Evolutionary conservation across 2,329 filamentous ascomycete genomes (phyloP), one percentile per base, ranked within the genome.

Genomic region (Phoma sp.): DNA sequence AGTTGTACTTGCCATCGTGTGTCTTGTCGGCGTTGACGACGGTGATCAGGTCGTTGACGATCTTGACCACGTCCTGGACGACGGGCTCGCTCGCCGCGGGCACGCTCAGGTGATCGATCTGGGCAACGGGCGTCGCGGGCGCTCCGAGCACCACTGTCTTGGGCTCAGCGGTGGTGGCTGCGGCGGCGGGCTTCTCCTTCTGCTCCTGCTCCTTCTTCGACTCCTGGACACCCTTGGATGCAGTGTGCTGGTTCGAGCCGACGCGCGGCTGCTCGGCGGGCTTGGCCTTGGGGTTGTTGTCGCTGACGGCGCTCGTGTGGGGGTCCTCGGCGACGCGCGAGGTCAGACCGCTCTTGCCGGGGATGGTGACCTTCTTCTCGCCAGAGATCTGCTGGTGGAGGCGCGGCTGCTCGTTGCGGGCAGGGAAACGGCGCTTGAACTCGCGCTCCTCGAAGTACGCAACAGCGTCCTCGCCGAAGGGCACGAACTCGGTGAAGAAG

Each of bases 401-500:
- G 24, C 75, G 70, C 30, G 68, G 66, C 35, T 74, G 69, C 33
- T 74, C 69, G 11, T 73, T 68, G 38, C 82, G 80, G 23, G 71
- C 72, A 2, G 72, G 86, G 80, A 96, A 97, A 53, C 90, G 87
- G 77, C 89, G 92, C 72, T 89, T 86, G 80, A 96, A 97, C 70
- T 97, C 92, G 64, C 89, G 86, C 79, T 99, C 95, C 78, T 99
- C 95, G 47, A 99, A 88, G 79, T 96, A 98, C 24, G 96, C 86
- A 40, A 99, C 93, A 14, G 89, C 89, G 73, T 96, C 91, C 78
- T 99, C 95, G 68, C 93, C 95, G 65, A 90, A 96, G 22, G 95
- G 95, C 14, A 99, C 79, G 75, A 93, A 99, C 78, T 97, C 93
- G 68, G 93, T 98, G 79, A 99, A 99, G 81, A 97, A 95, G 77